Conservation (phyloP, 768 basidiomycete species). For the Candolleomyces eurysporus region DNA sequence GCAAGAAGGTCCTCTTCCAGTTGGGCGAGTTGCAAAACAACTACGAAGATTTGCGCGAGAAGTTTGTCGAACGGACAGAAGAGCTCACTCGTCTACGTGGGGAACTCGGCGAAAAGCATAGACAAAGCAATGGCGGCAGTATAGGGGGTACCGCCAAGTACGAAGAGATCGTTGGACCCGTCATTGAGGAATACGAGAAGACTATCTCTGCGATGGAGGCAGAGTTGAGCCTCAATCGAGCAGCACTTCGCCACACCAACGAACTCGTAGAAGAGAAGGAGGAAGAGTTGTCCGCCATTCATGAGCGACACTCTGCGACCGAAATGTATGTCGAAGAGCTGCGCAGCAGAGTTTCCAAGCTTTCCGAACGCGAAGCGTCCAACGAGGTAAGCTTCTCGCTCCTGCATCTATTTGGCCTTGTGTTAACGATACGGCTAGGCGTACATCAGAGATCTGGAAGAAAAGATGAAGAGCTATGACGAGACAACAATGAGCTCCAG, state of each 20-base stretch:
- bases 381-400: slow-evolving; percentile 66
- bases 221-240: slow-evolving; percentile 82
- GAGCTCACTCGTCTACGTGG: slow-evolving; percentile 79
- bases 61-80: slow-evolving; percentile 86
- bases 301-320: slow-evolving; percentile 71
- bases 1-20: slow-evolving; percentile 75
- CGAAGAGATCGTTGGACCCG: slow-evolving; percentile 93
- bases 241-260: slow-evolving; percentile 86
- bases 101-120: slow-evolving; percentile 75
- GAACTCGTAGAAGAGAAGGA: slow-evolving; percentile 93
- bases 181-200: slow-evolving; percentile 99
- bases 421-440: slow-evolving; percentile 48
- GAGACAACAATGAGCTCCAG: slow-evolving; percentile 75
- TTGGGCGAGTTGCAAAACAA: slow-evolving; percentile 83
- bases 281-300: slow-evolving; percentile 64
- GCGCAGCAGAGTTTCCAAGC: slow-evolving; percentile 70
- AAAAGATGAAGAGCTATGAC: slow-evolving; percentile 83
- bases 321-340: slow-evolving; percentile 90
- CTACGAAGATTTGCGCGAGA: slow-evolving; percentile 79
- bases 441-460: slow-evolving; percentile 91
- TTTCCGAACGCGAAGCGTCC: slow-evolving; percentile 85
- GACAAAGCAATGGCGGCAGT: slow-evolving; percentile 55
- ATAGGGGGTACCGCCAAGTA: slow-evolving; percentile 73
- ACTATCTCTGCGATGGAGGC: slow-evolving; percentile 94
- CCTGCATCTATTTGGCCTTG: not conserved